Conservation (phyloP, 805 yeast species). For the Tetrapisispora nanseiensis region DNA sequence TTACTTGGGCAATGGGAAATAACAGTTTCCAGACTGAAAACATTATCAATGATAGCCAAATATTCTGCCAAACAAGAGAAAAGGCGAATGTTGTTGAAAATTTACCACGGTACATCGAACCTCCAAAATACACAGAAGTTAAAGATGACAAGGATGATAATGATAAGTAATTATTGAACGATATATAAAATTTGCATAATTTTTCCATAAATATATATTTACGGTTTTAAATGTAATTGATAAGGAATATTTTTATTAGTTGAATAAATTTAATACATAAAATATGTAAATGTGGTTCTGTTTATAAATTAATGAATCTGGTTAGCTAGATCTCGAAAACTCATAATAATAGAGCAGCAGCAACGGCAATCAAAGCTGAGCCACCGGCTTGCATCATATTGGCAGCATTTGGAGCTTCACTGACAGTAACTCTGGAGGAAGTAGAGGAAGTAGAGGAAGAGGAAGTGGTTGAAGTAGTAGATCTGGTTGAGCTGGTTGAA, state of each 20-base stretch:
- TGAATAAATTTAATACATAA: too few relatives aligned
- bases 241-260: neutral
- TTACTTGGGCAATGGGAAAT: slow-evolving; percentile 21
- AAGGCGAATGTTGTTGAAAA: slow-evolving; percentile 7
- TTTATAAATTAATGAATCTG: neutral
- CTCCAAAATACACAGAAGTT: slow-evolving; percentile 19
- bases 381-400: slow-evolving; percentile 19
- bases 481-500: slow-evolving; percentile 23
- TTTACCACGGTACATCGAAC: slow-evolving; percentile 22
- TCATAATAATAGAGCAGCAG: slow-evolving; percentile 23
- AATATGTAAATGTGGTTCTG: neutral
- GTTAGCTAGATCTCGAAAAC: too few relatives aligned
- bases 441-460: slow-evolving; percentile 33
- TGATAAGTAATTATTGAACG: too few relatives aligned
- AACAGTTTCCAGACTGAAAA: slow-evolving; percentile 17
- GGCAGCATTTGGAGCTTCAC: slow-evolving; percentile 33
- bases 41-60: slow-evolving; percentile 15
- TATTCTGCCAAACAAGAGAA: slow-evolving; percentile 14
- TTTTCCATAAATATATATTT: neutral
- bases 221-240: neutral
- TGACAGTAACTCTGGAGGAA: slow-evolving; percentile 5
- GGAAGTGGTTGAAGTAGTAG: slow-evolving; percentile 36
- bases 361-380: slow-evolving; percentile 17
- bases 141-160: neutral
- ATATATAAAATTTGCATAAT: neutral